Percentiles rank a stretch among this genome's conserved stretches.
Evolutionary conservation across 2,329 filamentous ascomycete species (phyloP).

Genomic region (Fusarium azukiicola): DNA sequence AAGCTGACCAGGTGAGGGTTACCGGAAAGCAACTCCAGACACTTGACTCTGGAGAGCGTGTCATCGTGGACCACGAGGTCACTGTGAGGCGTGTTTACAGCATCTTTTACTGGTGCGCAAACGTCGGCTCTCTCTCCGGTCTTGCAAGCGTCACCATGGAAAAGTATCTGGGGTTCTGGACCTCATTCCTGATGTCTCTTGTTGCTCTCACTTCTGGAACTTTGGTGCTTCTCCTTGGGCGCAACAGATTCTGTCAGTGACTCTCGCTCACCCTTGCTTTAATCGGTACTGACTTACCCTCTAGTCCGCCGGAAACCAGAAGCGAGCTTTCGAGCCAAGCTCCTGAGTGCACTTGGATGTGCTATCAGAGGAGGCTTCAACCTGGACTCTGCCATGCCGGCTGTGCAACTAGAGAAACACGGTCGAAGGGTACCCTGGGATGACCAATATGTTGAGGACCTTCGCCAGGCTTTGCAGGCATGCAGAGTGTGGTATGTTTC

Average conservation of each 20-base stretch:
- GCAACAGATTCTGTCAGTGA: conserved; percentile 16
- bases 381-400: conserved; percentile 11
- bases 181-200: conserved; percentile 15
- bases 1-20: conserved; percentile 6
- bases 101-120: conserved; percentile 79
- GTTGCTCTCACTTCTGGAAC: conserved; percentile 18
- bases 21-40: conserved; percentile 11
- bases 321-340: conserved; percentile 17
- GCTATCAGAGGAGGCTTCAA: conserved; percentile 14
- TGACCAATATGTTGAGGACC: conserved; percentile 17
- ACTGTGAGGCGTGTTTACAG: conserved; percentile 84
- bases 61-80: conserved; percentile 84
- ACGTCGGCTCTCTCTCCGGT: conserved; percentile 74
- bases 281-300: neutral
- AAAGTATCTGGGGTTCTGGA: conserved; percentile 70
- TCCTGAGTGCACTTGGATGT: conserved; percentile 10
- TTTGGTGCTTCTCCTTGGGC: neutral
- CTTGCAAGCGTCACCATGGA: conserved; percentile 75
- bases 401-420: conserved; percentile 10
- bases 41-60: conserved; percentile 68
- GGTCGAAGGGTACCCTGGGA: conserved; percentile 3
- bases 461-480: conserved; percentile 13
- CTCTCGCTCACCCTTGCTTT: neutral
- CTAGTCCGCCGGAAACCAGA: conserved; percentile 13
- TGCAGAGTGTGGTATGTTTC: conserved; percentile 11